Base-by-base conservation (phyloP, 1,284 basidiomycete species). In the Vanrija pseudolonga region DNA sequence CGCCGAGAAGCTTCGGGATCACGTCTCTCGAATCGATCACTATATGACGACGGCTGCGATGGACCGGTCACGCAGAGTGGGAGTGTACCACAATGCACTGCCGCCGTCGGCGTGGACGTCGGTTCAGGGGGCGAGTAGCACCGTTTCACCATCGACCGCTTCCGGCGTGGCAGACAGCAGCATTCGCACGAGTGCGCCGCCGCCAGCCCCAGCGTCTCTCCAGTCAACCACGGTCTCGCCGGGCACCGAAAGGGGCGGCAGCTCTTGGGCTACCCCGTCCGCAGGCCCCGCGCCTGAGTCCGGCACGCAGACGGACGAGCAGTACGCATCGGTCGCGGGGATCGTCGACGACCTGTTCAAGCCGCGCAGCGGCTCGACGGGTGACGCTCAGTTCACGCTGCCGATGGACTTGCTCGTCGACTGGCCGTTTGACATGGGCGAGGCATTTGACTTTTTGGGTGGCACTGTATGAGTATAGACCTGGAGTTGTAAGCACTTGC, bases 1-100 rank as follows among this genome's bases (percentile, higher is more conserved):
- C 32, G 67, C 69, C 23, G 62, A 61, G 9, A 63, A 64, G 41
- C 55, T 76, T 7, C 51, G 64, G 15, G 64, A 67, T 19, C 74
- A 76, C 50, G 68, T 76, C 26, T 61, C 62, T 19, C 57, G 72
- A 28, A 75, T 74, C 51, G 74, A 76, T 53, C 58, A 59, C 36
- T 73, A 70, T 50, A 76, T 76, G 72, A 62, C 64, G 3, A 59
- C 63, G 9, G 71, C 72, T 20, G 67, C 66, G 11, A 44, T 53
- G 40, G 63, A 63, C 20, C 52, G 53, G 28, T 44, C 47, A 17
- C 48, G 56, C 4, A 54, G 56, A 19, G 41, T 48, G 9, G 55
- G 58, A 20, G 57, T 62, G 18, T 60, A 49, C 47, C 60, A 60
- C 45, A 56, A 19, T 18, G 52, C 52, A 2, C 45, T 59, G n/a